Conservation (phyloP, 495 filamentous ascomycete species). For the Lindgomyces ingoldianus region DNA sequence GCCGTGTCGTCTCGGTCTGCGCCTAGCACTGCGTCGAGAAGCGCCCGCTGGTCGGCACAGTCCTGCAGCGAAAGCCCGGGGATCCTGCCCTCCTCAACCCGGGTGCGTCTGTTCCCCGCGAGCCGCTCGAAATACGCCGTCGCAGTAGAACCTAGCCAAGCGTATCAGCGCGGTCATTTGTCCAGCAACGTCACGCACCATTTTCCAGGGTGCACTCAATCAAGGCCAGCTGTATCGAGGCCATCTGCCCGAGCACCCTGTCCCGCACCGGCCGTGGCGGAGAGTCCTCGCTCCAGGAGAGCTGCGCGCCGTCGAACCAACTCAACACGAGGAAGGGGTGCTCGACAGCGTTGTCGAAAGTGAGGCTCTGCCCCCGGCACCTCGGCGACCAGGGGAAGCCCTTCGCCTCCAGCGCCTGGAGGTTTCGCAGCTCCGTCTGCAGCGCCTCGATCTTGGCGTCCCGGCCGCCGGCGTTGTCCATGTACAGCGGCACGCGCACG, state of each 20-base stretch:
- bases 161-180: not conserved
- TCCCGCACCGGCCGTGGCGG: constrained; percentile 16
- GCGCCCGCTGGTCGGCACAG: constrained; percentile 12
- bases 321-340: constrained; percentile 3
- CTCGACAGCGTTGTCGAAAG: constrained; percentile 9
- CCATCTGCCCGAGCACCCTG: constrained; percentile 11
- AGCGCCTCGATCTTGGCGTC: constrained; percentile 12
- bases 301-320: constrained; percentile 9
- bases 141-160: not conserved
- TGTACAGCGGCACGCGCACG: constrained; percentile 13
- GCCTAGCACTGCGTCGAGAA: constrained; percentile 2
- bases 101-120: not conserved
- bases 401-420: constrained; percentile 3
- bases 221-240: constrained; percentile 10
- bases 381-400: constrained; percentile 19
- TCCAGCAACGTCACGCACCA: not conserved
- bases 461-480: constrained; percentile 13
- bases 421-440: constrained; percentile 1
- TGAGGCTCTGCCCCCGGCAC: constrained; percentile 7
- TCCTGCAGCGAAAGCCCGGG: constrained; percentile 6
- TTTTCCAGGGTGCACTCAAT: constrained; percentile 9
- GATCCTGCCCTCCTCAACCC: constrained; percentile 4
- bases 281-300: not conserved
- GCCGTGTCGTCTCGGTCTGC: constrained; percentile 13
- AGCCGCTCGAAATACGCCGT: constrained; percentile 4